These are phyloP conservation scores for Orbilia quercus DNA, from an alignment of 2,329 filamentous ascomycete species.

Conservation along the genomic window DNA sequence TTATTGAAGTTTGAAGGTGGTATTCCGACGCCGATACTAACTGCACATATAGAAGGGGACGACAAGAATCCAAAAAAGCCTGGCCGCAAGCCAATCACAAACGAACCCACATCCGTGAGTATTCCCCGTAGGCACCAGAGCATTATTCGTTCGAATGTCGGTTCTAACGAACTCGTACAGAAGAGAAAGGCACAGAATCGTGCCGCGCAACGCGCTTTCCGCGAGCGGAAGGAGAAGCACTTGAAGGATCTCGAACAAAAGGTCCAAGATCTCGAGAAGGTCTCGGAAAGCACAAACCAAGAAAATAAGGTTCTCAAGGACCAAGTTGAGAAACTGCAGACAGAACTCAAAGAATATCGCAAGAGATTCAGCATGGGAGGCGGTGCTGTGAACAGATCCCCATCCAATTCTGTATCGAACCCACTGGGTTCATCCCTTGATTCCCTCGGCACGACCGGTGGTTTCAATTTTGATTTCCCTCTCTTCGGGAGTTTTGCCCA, in stretches of 20 bases:
- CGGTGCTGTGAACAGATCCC: slow-evolving; percentile 64
- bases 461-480: slow-evolving; percentile 94
- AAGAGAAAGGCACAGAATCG: slow-evolving; percentile 97
- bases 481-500: slow-evolving; percentile 79
- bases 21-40: slow-evolving; percentile 53
- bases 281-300: slow-evolving; percentile 81
- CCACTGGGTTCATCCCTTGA: slow-evolving; percentile 62
- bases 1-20: slow-evolving; percentile 41
- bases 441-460: slow-evolving; percentile 55
- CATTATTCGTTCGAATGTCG: background rate
- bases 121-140: background rate
- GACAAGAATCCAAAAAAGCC: slow-evolving; percentile 94
- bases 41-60: slow-evolving; percentile 80
- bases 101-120: slow-evolving; percentile 93
- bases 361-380: slow-evolving; percentile 76
- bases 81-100: slow-evolving; percentile 92
- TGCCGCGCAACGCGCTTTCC: slow-evolving; percentile 90
- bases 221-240: slow-evolving; percentile 93
- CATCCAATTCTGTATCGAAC: slow-evolving; percentile 66
- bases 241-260: slow-evolving; percentile 84
- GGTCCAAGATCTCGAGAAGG: slow-evolving; percentile 80
- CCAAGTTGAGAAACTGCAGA: slow-evolving; percentile 87
- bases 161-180: slow-evolving; percentile 65
- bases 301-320: slow-evolving; percentile 85
- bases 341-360: slow-evolving; percentile 88